Conservation (phyloP, 2,329 filamentous ascomycete species). For the Fusarium fracticaudum region DNA sequence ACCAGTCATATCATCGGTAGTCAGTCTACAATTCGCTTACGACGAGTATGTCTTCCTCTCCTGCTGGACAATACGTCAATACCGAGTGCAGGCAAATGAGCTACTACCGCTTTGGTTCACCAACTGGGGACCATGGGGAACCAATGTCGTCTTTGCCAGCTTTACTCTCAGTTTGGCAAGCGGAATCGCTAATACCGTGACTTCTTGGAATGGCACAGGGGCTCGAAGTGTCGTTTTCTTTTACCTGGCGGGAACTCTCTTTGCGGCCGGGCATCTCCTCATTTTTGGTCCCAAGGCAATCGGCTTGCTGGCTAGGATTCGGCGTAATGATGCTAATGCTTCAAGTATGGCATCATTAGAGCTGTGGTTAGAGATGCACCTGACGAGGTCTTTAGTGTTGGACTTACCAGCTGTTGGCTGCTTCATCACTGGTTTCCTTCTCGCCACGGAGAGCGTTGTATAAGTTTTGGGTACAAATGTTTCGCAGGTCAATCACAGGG, state of each 20-base stretch:
- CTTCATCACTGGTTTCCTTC: neutral
- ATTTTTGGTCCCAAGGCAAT: neutral
- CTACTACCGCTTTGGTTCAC: neutral
- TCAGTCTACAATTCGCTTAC: neutral
- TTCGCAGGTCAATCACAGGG: fast-evolving
- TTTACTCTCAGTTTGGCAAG: neutral
- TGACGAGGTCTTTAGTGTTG: neutral
- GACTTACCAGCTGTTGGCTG: neutral
- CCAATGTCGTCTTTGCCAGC: neutral
- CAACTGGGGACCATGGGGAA: neutral
- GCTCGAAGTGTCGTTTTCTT: neutral
- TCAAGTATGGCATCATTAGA: neutral
- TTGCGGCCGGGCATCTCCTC: neutral
- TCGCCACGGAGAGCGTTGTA: fast-evolving
- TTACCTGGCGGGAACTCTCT: neutral
- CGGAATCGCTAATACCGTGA: neutral
- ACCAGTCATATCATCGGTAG: neutral
- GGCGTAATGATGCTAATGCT: neutral
- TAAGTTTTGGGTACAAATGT: fast-evolving
- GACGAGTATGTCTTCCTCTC: neutral
- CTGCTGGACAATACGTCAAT: neutral
- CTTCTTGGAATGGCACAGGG: neutral
- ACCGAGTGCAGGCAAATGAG: neutral
- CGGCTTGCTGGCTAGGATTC: neutral
- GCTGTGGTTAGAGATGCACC: neutral